Evolutionary conservation across 179 eudicot species (phyloP), one percentile per base, ranked within the genome.

Genomic region (Sideroxylon spinosum): DNA sequence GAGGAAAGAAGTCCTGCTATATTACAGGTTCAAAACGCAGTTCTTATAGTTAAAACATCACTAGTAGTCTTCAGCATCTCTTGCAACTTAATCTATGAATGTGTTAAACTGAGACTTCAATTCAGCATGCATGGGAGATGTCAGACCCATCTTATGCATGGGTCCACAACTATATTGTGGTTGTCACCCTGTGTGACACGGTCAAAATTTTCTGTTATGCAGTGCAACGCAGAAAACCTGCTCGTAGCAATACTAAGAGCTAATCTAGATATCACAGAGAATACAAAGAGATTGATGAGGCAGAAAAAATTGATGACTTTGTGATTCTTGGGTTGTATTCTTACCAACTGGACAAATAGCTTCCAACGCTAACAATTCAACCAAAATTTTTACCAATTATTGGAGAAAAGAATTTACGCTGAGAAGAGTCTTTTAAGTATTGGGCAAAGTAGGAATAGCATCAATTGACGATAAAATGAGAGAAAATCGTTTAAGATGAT

Each of bases 1-100:
- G 93, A 88, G 72, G 89, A 89, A 81, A 70, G 78, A 22, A 95
- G 99, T 81, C 98, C 99, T 48, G 99, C 98, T 78, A 95, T 95
- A 82, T 89, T 95, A 82, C 99, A 95, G 99, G 99, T 95, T 68
- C 61, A 78, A 57, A 68, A 52, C 70, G 29, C 62, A 16, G 44
- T 32, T 20, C 53, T 29, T 46, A 14, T 55, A 22, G 11, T 68
- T 68, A 67, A 50, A 53, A 13, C 19, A 1, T 52, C 17, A n/a
- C 59, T 49, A 17, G 50, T 25, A 11, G 52, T 52, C 19, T 19
- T 25, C 19, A 16, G 2, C 19, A n/a, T 72, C 23, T 72, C 12
- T 4, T 72, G 61, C 10, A 25, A 52, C 26, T 19, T 6, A 22
- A 10, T 57, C 66, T 28, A 56, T 9, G 25, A 73, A 57, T 19